Evolutionary conservation across 768 basidiomycete genomes (phyloP), one percentile per base, ranked within the genome.

Genomic region (Podaxis rugospora): DNA sequence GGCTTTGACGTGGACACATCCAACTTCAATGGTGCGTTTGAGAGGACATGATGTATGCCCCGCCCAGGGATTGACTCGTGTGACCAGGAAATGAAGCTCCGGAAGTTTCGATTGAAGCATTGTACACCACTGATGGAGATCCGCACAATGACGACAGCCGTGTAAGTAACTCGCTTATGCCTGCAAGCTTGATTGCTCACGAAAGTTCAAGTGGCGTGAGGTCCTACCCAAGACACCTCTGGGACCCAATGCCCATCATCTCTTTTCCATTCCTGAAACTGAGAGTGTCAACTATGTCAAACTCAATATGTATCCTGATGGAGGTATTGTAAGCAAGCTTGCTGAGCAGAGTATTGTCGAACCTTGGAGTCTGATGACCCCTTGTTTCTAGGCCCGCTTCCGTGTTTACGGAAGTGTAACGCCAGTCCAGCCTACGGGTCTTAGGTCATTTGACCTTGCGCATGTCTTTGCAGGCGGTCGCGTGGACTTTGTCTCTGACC

Each of bases 1-100:
- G 95, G 95, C 0, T 92, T 97, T 68, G 96, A 98, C 71, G 83
- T 99, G 39, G 97, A 99, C 69, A 98, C 97, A 0, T 80, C 89
- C n/a, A 86, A 95, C 71, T 99, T 99, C 76, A 90, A 88, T 63
- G 97, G 96, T 82, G 76, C 42, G 72, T 62, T 32, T n/a, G 51
- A 25, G 25, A 44, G 9, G n/a, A 32, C 11, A 49, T 40, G 23
- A 40, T 11, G 27, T 25, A 49, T 21, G 27, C 36, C 46, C 51
- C 21, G 49, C 39, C 57, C 55, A 62, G 62, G 61, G 56, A 23
- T 61, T 57, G 35, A 42, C 50, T 36, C 52, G 27, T 61, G 32
- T 62, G 39, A 52, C 28, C 49, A 92, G 91, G 91, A 14, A 94
- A 94, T 66, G 92, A 94, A 71, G 92, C 88, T 1, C 96, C 96